phyloP scores from a whole-genome alignment of 257 asterid species.

The Solanum virginianum region DNA sequence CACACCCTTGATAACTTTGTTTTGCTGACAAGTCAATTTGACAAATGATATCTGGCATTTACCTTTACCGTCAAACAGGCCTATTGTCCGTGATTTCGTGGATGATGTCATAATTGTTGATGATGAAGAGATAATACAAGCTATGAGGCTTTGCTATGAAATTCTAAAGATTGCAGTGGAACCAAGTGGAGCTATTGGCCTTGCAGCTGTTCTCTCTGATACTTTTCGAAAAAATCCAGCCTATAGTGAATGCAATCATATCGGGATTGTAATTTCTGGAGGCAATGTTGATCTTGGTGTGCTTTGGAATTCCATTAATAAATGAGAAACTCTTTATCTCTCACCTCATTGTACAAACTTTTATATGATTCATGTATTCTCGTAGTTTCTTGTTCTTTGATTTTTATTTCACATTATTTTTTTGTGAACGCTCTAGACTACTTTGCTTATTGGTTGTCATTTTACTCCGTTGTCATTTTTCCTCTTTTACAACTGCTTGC shows the following conservation, averaged over 20 bases:
- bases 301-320: constrained; percentile 54
- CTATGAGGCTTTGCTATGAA: constrained; percentile 66
- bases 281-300: constrained; percentile 83
- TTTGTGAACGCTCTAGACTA: not conserved
- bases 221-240: constrained; percentile 34
- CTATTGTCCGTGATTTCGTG: constrained; percentile 87
- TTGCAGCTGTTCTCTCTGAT: constrained; percentile 74
- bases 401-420: not conserved
- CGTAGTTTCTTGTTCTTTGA: not conserved
- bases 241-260: constrained; percentile 44
- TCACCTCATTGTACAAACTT: not conserved
- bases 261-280: constrained; percentile 79
- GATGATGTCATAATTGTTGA: constrained; percentile 62
- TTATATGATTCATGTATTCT: not conserved
- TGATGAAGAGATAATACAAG: constrained; percentile 65
- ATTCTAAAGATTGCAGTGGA: constrained; percentile 80
- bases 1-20: not conserved
- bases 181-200: constrained; percentile 96
- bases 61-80: constrained; percentile 32
- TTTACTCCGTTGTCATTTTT: not conserved
- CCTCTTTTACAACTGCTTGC: not conserved
- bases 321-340: not conserved
- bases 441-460: not conserved
- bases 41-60: not conserved
- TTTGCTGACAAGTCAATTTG: not conserved